Evolutionary conservation across 257 asterid genomes (phyloP).

Genomic region (Echium plantagineum): DNA sequence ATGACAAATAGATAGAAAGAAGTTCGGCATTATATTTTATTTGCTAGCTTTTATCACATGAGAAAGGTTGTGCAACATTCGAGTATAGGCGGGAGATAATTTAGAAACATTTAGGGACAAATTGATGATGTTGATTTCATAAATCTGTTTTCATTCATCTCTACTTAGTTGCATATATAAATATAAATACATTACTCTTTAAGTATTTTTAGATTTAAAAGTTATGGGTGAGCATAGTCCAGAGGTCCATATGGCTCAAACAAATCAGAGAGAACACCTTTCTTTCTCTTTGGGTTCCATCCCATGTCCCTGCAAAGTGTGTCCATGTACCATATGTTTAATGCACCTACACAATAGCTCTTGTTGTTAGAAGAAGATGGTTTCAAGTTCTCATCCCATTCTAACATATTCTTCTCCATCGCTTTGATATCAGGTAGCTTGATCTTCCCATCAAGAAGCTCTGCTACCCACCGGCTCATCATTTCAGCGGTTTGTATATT

Average conservation of each 20-base stretch:
- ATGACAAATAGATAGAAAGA: too few relatives aligned
- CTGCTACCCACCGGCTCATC: slow-evolving; percentile 23
- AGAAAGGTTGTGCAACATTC: too few relatives aligned
- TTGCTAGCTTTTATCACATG: too few relatives aligned
- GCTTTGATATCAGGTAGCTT: slow-evolving; percentile 18
- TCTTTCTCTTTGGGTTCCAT: slow-evolving; percentile 46
- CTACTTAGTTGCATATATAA: too few relatives aligned
- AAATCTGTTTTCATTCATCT: too few relatives aligned
- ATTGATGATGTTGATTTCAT: too few relatives aligned
- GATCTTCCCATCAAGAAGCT: slow-evolving; percentile 18
- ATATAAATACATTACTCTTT: too few relatives aligned
- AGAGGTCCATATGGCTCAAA: slow-evolving; percentile 37
- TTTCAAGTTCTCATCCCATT: slow-evolving; percentile 24
- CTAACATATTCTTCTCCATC: background rate
- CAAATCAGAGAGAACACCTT: slow-evolving; percentile 32
- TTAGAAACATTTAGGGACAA: too few relatives aligned
- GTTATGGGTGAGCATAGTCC: slow-evolving; percentile 20
- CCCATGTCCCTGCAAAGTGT: slow-evolving; percentile 53
- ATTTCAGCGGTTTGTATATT: slow-evolving; percentile 26
- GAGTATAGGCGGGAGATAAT: too few relatives aligned
- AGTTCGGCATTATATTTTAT: too few relatives aligned
- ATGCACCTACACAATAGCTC: slow-evolving; percentile 34
- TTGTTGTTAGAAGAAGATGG: slow-evolving; percentile 13
- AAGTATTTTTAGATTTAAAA: too few relatives aligned
- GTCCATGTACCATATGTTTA: slow-evolving; percentile 50